These are phyloP conservation scores for Rhodomyrtus tomentosa DNA, from an alignment of 345 rosid genomes.

Conservation along the genomic window DNA sequence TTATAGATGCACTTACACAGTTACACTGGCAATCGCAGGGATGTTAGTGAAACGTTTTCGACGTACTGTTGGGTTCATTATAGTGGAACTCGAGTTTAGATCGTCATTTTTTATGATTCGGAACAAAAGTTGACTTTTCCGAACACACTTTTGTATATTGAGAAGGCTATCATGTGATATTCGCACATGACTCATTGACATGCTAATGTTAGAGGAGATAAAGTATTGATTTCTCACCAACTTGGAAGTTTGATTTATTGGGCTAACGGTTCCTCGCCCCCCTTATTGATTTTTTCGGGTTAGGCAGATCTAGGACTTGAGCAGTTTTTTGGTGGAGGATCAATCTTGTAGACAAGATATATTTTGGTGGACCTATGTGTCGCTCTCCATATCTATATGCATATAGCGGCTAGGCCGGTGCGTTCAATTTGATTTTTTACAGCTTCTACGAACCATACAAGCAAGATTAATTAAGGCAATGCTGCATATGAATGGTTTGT, in stretches of 20 bases:
- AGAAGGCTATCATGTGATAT: too few species aligned
- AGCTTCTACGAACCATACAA: neutral
- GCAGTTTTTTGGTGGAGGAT: neutral
- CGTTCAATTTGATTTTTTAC: neutral
- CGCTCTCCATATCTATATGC: neutral
- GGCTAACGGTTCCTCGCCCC: too few species aligned
- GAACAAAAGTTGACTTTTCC: too few species aligned
- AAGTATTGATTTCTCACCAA: neutral
- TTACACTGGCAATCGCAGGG: too few species aligned
- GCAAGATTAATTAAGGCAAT: neutral
- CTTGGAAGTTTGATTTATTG: neutral
- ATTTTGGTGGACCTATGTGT: neutral
- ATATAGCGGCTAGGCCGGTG: neutral
- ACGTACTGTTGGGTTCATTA: too few species aligned
- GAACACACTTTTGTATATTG: too few species aligned
- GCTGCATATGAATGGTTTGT: neutral
- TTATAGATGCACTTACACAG: neutral
- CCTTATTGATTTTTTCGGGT: too few species aligned
- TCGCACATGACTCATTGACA: neutral
- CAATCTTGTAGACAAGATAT: neutral
- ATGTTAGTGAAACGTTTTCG: too few species aligned
- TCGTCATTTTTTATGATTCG: too few species aligned
- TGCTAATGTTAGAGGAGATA: neutral
- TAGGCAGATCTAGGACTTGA: neutral
- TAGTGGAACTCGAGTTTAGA: too few species aligned